phyloP scores from a whole-genome alignment of 345 rosid species.

The Aegle marmelos region DNA sequence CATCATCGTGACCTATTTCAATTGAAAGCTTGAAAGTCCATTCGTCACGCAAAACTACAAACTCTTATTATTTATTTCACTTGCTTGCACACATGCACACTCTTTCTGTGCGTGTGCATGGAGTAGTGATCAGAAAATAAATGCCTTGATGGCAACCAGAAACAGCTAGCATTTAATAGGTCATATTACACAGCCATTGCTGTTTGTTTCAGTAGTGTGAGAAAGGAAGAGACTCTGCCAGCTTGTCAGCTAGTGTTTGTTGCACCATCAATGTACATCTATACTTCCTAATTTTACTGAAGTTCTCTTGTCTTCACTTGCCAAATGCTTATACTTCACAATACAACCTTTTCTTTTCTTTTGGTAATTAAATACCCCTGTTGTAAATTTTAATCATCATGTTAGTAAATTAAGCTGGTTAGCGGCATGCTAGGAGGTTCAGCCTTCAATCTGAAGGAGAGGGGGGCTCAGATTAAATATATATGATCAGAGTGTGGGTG shows the following conservation, averaged over 20 bases:
- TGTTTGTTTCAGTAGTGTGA: not conserved
- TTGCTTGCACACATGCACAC: not conserved
- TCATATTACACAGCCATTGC: conserved; percentile 10
- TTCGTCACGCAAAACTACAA: not conserved
- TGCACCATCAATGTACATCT: conserved; percentile 27
- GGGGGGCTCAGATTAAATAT: no score
- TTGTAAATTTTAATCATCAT: not conserved
- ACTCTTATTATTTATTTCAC: not conserved
- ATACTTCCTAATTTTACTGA: no score
- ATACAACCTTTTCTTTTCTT: not conserved
- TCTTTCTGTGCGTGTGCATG: not conserved
- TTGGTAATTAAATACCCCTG: not conserved
- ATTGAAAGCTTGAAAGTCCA: not conserved
- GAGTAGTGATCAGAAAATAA: conserved; percentile 21
- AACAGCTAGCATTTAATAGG: conserved; percentile 33
- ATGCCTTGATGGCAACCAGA: conserved; percentile 38
- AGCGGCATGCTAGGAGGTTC: not conserved
- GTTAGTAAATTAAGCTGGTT: not conserved
- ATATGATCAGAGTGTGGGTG: no score
- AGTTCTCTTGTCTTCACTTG: no score
- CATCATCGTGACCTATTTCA: conserved; percentile 2
- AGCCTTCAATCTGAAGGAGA: not conserved
- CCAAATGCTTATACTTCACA: no score
- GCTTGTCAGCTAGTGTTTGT: conserved; percentile 26
- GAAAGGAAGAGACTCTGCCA: not conserved